Evolutionary conservation across 768 basidiomycete genomes (phyloP).

Genomic region (Podaxis sp.): DNA sequence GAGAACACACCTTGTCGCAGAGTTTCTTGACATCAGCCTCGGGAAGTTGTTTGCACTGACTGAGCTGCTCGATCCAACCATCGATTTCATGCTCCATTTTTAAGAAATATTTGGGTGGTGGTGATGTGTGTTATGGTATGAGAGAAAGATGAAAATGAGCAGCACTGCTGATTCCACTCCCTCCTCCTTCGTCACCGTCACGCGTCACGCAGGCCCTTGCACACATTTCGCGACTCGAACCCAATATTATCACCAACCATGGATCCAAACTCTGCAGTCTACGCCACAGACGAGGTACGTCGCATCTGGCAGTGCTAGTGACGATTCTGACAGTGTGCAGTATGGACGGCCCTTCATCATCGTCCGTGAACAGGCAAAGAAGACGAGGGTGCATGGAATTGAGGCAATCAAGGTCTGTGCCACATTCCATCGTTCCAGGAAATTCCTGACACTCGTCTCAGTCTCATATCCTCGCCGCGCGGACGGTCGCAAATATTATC

Average conservation of each 20-base stretch:
- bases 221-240: constrained; percentile 29
- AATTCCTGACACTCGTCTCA: constrained; percentile 24
- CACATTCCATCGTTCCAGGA: constrained; percentile 1
- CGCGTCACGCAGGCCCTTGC: constrained; percentile 25
- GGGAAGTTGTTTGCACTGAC: constrained; percentile 94
- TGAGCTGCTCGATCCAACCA: constrained; percentile 94
- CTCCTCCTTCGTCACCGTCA: constrained; percentile 24
- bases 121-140: constrained; percentile 26
- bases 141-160: constrained; percentile 25
- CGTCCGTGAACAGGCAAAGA: constrained; percentile 87
- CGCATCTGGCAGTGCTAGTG: neutral
- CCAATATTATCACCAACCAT: constrained; percentile 24
- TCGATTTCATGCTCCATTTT: constrained; percentile 80
- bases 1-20: constrained; percentile 88
- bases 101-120: constrained; percentile 23
- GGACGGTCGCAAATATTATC: constrained; percentile 91
- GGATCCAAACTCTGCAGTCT: constrained; percentile 63
- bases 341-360: constrained; percentile 98
- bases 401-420: constrained; percentile 87
- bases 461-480: constrained; percentile 95
- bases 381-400: constrained; percentile 86
- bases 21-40: constrained; percentile 96
- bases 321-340: constrained; percentile 33
- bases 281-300: constrained; percentile 80
- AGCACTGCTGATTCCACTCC: constrained; percentile 23